These are phyloP conservation scores for Vanrija sp. DNA, from an alignment of 1,284 basidiomycete species.

Conservation along the genomic window DNA sequence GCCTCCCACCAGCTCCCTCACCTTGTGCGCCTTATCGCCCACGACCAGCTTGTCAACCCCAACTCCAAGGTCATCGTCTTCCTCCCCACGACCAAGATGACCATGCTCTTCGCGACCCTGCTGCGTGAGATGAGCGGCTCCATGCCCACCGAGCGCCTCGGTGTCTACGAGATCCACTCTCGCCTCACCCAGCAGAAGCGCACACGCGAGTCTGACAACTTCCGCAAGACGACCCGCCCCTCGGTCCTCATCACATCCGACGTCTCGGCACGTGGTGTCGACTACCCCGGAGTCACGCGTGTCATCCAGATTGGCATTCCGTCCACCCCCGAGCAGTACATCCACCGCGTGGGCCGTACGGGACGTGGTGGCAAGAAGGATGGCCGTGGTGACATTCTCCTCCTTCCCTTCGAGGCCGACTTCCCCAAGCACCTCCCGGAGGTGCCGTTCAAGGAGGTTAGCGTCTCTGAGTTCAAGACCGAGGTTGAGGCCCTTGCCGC, in stretches of 20 bases:
- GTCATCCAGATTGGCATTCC: conserved; percentile 92
- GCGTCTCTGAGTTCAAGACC: conserved; percentile 54
- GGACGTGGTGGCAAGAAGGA: conserved; percentile 65
- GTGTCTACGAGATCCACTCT: conserved; percentile 81
- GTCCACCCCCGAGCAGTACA: conserved; percentile 67
- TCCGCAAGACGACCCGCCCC: conserved; percentile 61
- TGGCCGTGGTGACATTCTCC: conserved; percentile 83
- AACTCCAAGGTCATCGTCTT: conserved; percentile 83
- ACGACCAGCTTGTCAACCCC: conserved; percentile 77
- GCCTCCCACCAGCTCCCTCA: conserved; percentile 73
- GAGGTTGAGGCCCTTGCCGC: conserved; percentile 57
- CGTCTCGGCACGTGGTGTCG: conserved; percentile 84
- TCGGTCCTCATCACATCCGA: conserved; percentile 80
- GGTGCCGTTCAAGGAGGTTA: conserved; percentile 66
- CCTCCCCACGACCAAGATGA: conserved; percentile 83
- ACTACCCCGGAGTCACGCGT: conserved; percentile 85
- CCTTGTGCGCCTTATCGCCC: conserved; percentile 72
- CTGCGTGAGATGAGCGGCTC: conserved; percentile 55
- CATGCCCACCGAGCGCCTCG: conserved; percentile 58
- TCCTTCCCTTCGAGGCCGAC: conserved; percentile 75
- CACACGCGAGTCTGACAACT: conserved; percentile 62
- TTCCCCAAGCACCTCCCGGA: conserved; percentile 67
- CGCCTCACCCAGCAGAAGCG: conserved; percentile 66
- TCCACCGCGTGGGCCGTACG: conserved; percentile 89
- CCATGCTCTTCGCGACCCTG: conserved; percentile 67